Evolutionary conservation across 768 basidiomycete genomes (phyloP), one percentile per base, ranked within the genome.

Genomic region (Suillus brevipes): DNA sequence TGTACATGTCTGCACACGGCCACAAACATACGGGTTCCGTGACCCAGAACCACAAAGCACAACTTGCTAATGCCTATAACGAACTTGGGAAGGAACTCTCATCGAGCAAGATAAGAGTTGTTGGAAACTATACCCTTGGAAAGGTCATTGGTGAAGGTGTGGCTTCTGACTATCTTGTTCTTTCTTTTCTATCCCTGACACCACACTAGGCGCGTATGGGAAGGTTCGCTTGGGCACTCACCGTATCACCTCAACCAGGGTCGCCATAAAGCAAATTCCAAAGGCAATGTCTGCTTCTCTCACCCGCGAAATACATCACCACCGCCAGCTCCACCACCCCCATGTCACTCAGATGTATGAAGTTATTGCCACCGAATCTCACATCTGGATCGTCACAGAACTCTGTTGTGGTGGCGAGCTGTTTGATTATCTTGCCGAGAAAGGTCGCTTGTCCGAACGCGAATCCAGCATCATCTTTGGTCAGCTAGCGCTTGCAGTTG

Each of bases 251-350:
- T 91, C 91, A 8, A 90, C 90, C 53, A 87, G 94, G 61, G 96
- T 97, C 70, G 97, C 97, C 63, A 90, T 99, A 81, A 99, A 99
- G 80, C 96, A 98, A 78, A 97, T 98, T 68, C 94, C 97, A 43
- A 99, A 99, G 78, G 87, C 89, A 64, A 87, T 95, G 83, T 94
- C 96, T 38, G 86, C 95, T 7, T 85, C 91, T 20, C 84, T 99
- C 47, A 99, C 97, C 34, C 88, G 97, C 68, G 97, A 99, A 80
- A 97, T 99, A 63, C 97, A 99, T 73, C 97, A 99, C 72, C 97
- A 99, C 79, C 91, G 97, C 60, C 92, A 94, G 58, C 86, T 99
- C 14, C 97, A 97, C 74, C 97, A 99, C 72, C 95, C 95, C 0
- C 89, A 97, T 74, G 87, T 99, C 72, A 93, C 95, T 16, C 95